Evolutionary conservation across 208 protist species (phyloP), one percentile per base, ranked within the genome.

Genomic region (Willaertia magna): DNA sequence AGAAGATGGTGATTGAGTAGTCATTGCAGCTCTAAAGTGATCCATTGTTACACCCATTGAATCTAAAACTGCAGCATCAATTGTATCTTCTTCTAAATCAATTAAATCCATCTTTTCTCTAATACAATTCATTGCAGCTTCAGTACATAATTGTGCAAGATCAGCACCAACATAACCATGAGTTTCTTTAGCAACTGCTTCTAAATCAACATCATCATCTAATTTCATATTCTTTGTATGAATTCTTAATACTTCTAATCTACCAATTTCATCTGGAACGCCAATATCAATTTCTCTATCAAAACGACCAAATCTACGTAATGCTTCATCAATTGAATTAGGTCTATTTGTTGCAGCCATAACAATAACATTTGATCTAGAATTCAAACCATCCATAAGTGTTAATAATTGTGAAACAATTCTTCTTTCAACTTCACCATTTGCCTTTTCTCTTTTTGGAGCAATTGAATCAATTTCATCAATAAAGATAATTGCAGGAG

Each of bases 171-270:
- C 98, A 86, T 96, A 99, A 88, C 98, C 98, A 90, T 99, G 98
- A 83, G 97, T 98, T 79, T 97, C 94, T 88, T 96, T 96, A n/a
- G 95, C 93, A 86, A 98, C 92, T 89, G 94, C 92, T 89, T 99
- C 97, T 0, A 99, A 91, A 89, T 99, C 97, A 14, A 99, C 98
- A 85, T 98, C 93, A n/a, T 96, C 93, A 82, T 93, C 91, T 22
- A 99, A 92, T 92, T 99, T 99, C 99, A 99, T 99, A 93, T 99
- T 99, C 90, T 99, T 99, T 14, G 99, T 99, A 93, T 99, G 98
- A 89, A 99, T 99, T 87, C 96, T 93, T 39, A 99, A 90, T 79
- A 99, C 98, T 90, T 99, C 97, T 30, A 99, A 91, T 83, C 98
- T 95, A 59, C 98, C 99, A 84, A 95, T 99, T 81, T 98, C 94